Evolutionary conservation across 163 green algal species (phyloP).

Genomic region (Prototheca wickerhamii): DNA sequence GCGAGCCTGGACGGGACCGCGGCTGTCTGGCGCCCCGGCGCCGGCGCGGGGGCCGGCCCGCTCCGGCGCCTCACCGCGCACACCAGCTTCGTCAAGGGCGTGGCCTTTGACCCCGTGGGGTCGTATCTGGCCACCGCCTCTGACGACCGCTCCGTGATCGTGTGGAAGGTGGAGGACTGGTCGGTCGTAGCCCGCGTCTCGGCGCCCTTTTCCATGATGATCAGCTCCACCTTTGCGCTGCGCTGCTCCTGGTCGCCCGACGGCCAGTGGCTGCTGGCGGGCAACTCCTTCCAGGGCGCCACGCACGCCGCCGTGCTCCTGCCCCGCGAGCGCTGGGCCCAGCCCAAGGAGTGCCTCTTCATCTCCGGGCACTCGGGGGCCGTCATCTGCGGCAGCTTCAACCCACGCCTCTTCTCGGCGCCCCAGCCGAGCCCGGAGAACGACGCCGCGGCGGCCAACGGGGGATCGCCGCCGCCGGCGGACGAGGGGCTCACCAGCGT

Average conservation of each 20-base stretch:
- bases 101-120: slow-evolving; percentile 92
- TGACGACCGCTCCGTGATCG: slow-evolving; percentile 36
- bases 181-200: slow-evolving; percentile 15
- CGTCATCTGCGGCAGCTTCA: slow-evolving; percentile 58
- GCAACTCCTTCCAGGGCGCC: slow-evolving; percentile 29
- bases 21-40: slow-evolving; percentile 54
- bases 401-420: slow-evolving; percentile 60
- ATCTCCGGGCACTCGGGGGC: slow-evolving; percentile 32
- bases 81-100: slow-evolving; percentile 81
- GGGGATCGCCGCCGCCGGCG: too few species aligned
- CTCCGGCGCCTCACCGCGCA: slow-evolving; percentile 38
- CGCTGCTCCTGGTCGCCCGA: slow-evolving; percentile 79
- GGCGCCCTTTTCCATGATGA: slow-evolving; percentile 24
- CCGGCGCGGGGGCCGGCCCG: slow-evolving; percentile 12
- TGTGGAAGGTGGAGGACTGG: slow-evolving; percentile 64
- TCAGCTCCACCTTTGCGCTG: slow-evolving; percentile 55
- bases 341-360: slow-evolving; percentile 19
- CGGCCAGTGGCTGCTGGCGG: slow-evolving; percentile 41
- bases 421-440: background rate
- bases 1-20: slow-evolving; percentile 60
- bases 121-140: slow-evolving; percentile 82
- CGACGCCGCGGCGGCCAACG: background rate
- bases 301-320: slow-evolving; percentile 47
- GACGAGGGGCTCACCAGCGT: slow-evolving; percentile 20
- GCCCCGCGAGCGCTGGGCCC: slow-evolving; percentile 48